Percentiles rank a stretch among this genome's conserved stretches.
Conservation (phyloP, 1,284 basidiomycete species). For the Stereum hirsutum region DNA sequence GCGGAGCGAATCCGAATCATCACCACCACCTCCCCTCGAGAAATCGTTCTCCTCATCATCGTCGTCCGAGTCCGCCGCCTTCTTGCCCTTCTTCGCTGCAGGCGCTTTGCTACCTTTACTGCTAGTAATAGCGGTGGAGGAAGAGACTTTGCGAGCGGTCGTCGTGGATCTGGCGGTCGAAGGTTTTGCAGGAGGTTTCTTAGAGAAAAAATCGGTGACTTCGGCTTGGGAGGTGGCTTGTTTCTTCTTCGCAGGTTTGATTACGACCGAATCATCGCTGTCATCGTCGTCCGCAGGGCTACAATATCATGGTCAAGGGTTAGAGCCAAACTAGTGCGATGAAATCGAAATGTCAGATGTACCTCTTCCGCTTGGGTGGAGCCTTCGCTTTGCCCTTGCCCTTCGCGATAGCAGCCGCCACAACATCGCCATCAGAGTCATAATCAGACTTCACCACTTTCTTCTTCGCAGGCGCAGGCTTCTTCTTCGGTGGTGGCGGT, state of each 20-base stretch:
- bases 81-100: slow-evolving; percentile 22
- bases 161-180: slow-evolving; percentile 20
- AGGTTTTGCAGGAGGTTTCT: slow-evolving; percentile 28
- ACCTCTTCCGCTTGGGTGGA: slow-evolving; percentile 39
- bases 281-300: slow-evolving; percentile 20
- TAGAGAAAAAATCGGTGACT: slow-evolving; percentile 55
- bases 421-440: slow-evolving; percentile 19
- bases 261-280: slow-evolving; percentile 30
- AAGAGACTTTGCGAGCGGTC: slow-evolving; percentile 39
- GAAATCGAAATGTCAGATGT: slow-evolving; percentile 5
- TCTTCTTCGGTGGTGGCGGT: slow-evolving; percentile 16
- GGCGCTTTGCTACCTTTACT: slow-evolving; percentile 28
- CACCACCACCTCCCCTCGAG: no score
- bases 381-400: slow-evolving; percentile 28
- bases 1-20: no score
- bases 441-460: slow-evolving; percentile 15
- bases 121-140: slow-evolving; percentile 29
- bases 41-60: slow-evolving; percentile 17
- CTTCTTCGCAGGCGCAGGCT: slow-evolving; percentile 6
- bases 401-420: slow-evolving; percentile 22
- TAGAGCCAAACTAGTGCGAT: background rate
- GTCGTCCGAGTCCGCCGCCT: slow-evolving; percentile 29
- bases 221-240: slow-evolving; percentile 28
- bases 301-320: slow-evolving; percentile 16
- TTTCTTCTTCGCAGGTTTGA: slow-evolving; percentile 31